phyloP scores from a whole-genome alignment of 768 basidiomycete genomes.

The Mycena sanguinolenta region DNA sequence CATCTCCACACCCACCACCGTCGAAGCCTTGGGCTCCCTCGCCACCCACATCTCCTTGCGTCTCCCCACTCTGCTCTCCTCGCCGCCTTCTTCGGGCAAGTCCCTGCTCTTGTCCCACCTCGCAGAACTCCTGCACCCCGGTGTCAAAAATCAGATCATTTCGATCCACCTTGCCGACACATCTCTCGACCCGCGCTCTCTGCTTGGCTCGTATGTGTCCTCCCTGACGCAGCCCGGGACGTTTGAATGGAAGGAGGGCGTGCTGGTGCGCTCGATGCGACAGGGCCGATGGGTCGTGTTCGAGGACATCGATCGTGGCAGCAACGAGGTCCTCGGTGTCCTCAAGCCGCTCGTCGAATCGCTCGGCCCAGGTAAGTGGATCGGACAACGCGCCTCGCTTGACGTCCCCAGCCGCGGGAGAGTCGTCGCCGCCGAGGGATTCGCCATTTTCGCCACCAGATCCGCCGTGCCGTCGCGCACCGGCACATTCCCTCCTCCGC shows the following conservation, averaged over 20 bases:
- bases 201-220: slow-evolving; percentile 94
- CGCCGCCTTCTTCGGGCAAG: slow-evolving; percentile 91
- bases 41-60: slow-evolving; percentile 76
- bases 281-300: slow-evolving; percentile 95
- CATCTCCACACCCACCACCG: slow-evolving; percentile 75
- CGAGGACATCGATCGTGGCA: slow-evolving; percentile 92
- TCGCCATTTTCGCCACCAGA: slow-evolving; percentile 91
- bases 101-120: slow-evolving; percentile 84
- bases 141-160: slow-evolving; percentile 75
- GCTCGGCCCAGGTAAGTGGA: slow-evolving; percentile 74
- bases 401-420: slow-evolving; percentile 81
- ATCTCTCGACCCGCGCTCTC: slow-evolving; percentile 92
- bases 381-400: slow-evolving; percentile 78
- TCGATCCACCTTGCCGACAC: slow-evolving; percentile 94
- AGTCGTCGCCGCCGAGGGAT: slow-evolving; percentile 82
- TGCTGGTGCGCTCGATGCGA: slow-evolving; percentile 88
- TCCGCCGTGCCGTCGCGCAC: slow-evolving; percentile 66
- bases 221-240: slow-evolving; percentile 85
- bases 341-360: slow-evolving; percentile 89
- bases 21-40: slow-evolving; percentile 69
- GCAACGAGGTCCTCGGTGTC: slow-evolving; percentile 89
- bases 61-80: slow-evolving; percentile 85
- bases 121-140: slow-evolving; percentile 73
- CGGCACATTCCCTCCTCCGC: slow-evolving; percentile 65
- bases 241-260: slow-evolving; percentile 97